Conservation (phyloP, 2,329 filamentous ascomycete genomes). For the Aspergillus sp. region DNA sequence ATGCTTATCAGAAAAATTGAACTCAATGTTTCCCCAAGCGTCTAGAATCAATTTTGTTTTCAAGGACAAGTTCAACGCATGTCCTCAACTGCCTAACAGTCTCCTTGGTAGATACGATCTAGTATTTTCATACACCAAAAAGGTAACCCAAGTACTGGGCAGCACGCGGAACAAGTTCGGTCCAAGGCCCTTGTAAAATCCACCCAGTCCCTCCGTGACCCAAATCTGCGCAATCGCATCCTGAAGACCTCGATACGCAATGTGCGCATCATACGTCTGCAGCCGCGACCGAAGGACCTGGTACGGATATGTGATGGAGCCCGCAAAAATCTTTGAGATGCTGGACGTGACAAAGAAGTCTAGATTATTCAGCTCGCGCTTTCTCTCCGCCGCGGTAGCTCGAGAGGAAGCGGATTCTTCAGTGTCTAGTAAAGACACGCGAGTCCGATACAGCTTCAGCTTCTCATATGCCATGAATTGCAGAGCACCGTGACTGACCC, state of each 20-base stretch:
- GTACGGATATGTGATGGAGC: slow-evolving; percentile 90
- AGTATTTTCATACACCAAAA: slow-evolving; percentile 94
- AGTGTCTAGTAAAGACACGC: slow-evolving; percentile 20
- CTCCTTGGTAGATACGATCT: slow-evolving; percentile 68
- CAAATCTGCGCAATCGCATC: slow-evolving; percentile 78
- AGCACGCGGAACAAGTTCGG: slow-evolving; percentile 90
- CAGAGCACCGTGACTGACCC: slow-evolving; percentile 88
- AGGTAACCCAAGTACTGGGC: slow-evolving; percentile 94
- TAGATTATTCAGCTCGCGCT: slow-evolving; percentile 63
- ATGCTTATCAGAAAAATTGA: slow-evolving; percentile 23
- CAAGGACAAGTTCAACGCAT: no score
- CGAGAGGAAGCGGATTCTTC: no score
- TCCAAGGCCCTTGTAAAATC: slow-evolving; percentile 90
- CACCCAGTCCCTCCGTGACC: slow-evolving; percentile 74
- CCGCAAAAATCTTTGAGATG: slow-evolving; percentile 82
- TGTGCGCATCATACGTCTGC: slow-evolving; percentile 84
- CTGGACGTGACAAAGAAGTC: slow-evolving; percentile 83
- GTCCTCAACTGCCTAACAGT: no score
- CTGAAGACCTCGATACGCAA: slow-evolving; percentile 70
- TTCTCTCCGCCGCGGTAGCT: neutral
- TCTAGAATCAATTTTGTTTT: no score
- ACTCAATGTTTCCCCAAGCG: no score
- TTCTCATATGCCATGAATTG: slow-evolving; percentile 95
- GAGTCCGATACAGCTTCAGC: slow-evolving; percentile 65
- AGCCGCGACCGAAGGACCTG: slow-evolving; percentile 87